Conservation (phyloP, 2,329 filamentous ascomycete species). For the Phialemoniopsis sp. region DNA sequence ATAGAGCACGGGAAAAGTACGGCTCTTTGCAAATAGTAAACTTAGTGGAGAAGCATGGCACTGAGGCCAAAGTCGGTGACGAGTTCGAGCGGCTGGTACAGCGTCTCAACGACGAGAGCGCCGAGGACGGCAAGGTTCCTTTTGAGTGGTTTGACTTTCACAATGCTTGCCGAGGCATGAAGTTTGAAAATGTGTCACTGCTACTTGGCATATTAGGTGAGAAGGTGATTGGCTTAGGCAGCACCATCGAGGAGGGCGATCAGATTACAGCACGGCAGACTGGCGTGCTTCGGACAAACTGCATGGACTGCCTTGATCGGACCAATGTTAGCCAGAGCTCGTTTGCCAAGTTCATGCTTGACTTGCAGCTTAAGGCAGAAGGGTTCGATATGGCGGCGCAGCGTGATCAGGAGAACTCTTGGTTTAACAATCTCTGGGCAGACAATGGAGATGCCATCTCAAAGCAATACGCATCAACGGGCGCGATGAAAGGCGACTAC, state of each 20-base stretch:
- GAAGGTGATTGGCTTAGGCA: slow-evolving; percentile 67
- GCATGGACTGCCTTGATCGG: slow-evolving; percentile 96
- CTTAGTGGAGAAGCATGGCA: slow-evolving; percentile 83
- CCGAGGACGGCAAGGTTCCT: slow-evolving; percentile 44
- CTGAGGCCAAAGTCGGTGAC: slow-evolving; percentile 74
- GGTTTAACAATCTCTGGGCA: slow-evolving; percentile 97
- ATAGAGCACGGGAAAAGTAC: slow-evolving; percentile 64
- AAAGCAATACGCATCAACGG: slow-evolving; percentile 92
- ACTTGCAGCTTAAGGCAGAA: slow-evolving; percentile 71
- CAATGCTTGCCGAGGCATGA: slow-evolving; percentile 88
- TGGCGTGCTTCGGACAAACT: slow-evolving; percentile 88
- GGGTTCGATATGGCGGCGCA: slow-evolving; percentile 74
- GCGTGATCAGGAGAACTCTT: slow-evolving; percentile 73
- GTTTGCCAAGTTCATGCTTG: slow-evolving; percentile 77
- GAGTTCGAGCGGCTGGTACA: slow-evolving; percentile 68
- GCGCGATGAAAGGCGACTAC: slow-evolving; percentile 94
- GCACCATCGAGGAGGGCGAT: slow-evolving; percentile 49
- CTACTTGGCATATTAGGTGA: slow-evolving; percentile 67
- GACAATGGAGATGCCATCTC: slow-evolving; percentile 97
- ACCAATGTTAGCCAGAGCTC: slow-evolving; percentile 96
- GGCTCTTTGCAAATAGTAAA: slow-evolving; percentile 75
- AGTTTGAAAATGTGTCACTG: slow-evolving; percentile 87
- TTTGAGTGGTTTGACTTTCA: slow-evolving; percentile 99
- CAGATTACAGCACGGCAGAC: slow-evolving; percentile 49
- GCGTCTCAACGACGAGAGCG: slow-evolving; percentile 59